These are phyloP conservation scores for Claviceps sp. DNA, from an alignment of 2,329 filamentous ascomycete genomes.

Conservation along the genomic window DNA sequence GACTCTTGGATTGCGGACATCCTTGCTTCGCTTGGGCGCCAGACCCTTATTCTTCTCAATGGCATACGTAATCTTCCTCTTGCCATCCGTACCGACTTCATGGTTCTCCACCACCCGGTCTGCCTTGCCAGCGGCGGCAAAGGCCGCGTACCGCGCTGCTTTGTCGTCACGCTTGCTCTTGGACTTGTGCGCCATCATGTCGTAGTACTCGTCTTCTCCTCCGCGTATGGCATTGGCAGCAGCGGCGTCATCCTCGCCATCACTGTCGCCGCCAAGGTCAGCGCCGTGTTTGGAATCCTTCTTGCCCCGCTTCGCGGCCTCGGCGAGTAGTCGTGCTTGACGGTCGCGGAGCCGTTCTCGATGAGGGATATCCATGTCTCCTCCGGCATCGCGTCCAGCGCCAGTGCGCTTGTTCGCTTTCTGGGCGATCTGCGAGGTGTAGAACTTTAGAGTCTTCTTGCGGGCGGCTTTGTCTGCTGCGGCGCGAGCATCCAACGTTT, in stretches of 20 bases:
- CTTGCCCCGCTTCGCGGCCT: slow-evolving; percentile 72
- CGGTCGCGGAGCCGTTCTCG: slow-evolving; percentile 79
- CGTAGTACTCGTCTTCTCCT: slow-evolving; percentile 71
- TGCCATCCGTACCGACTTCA: slow-evolving; percentile 66
- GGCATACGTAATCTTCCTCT: slow-evolving; percentile 81
- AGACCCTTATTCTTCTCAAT: slow-evolving; percentile 98
- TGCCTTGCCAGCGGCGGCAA: slow-evolving; percentile 48
- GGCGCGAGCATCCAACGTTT: slow-evolving; percentile 60
- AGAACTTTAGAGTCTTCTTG: slow-evolving; percentile 91
- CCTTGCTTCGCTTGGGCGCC: slow-evolving; percentile 81
- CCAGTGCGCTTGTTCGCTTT: slow-evolving; percentile 76
- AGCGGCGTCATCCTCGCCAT: slow-evolving; percentile 48
- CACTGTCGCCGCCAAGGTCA: slow-evolving; percentile 55
- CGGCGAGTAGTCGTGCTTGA: slow-evolving; percentile 73
- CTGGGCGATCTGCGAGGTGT: slow-evolving; percentile 93
- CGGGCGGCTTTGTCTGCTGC: slow-evolving; percentile 77
- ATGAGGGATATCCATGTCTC: slow-evolving; percentile 74
- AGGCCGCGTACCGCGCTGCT: slow-evolving; percentile 39
- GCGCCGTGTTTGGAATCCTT: slow-evolving; percentile 49
- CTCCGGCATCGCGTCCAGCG: slow-evolving; percentile 60
- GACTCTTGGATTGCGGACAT: slow-evolving; percentile 83
- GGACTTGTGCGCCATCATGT: slow-evolving; percentile 63
- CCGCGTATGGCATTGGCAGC: slow-evolving; percentile 38
- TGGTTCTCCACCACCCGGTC: slow-evolving; percentile 52
- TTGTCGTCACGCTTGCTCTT: slow-evolving; percentile 64